Percentiles rank a stretch among this genome's conserved stretches.
These are phyloP conservation scores for Xylariaceae sp. DNA, from an alignment of 2,329 filamentous ascomycete genomes.

Conservation along the genomic window DNA sequence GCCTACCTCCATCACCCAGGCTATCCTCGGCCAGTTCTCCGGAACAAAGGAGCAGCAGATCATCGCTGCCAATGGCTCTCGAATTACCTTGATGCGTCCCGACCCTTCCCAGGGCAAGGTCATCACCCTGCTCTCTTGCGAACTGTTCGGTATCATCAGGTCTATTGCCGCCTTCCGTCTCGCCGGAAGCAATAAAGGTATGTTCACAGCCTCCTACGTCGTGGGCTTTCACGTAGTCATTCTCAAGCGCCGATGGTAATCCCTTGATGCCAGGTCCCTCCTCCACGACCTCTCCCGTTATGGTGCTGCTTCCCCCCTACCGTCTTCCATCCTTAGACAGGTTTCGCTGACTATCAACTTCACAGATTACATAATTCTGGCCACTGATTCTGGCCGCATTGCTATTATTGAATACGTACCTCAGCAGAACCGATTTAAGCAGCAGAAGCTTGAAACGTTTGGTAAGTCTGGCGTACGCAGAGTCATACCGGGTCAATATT, in stretches of 20 bases:
- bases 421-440: slow-evolving; percentile 79
- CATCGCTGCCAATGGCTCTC: slow-evolving; percentile 86
- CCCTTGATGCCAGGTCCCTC: slow-evolving; percentile 9
- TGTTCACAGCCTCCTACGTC: slow-evolving; percentile 45
- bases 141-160: slow-evolving; percentile 94
- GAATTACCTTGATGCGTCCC: slow-evolving; percentile 80
- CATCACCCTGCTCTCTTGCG: slow-evolving; percentile 79
- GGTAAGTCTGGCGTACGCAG: slow-evolving; percentile 93
- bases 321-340: slow-evolving; percentile 10
- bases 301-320: slow-evolving; percentile 20
- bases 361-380: slow-evolving; percentile 90
- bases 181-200: slow-evolving; percentile 94
- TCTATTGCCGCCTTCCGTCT: slow-evolving; percentile 84
- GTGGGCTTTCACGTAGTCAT: slow-evolving; percentile 66
- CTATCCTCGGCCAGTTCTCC: slow-evolving; percentile 90
- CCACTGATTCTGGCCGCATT: slow-evolving; percentile 92
- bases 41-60: slow-evolving; percentile 98
- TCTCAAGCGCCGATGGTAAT: slow-evolving; percentile 58
- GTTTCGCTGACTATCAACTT: slow-evolving; percentile 22
- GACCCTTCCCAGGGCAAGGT: slow-evolving; percentile 84
- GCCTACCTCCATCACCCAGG: slow-evolving; percentile 83
- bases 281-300: slow-evolving; percentile 22
- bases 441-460: slow-evolving; percentile 93
- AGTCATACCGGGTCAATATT: slow-evolving; percentile 91
- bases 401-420: slow-evolving; percentile 89